Evolutionary conservation across 2,329 filamentous ascomycete species (phyloP).

Genomic region (Helotiales sp.): DNA sequence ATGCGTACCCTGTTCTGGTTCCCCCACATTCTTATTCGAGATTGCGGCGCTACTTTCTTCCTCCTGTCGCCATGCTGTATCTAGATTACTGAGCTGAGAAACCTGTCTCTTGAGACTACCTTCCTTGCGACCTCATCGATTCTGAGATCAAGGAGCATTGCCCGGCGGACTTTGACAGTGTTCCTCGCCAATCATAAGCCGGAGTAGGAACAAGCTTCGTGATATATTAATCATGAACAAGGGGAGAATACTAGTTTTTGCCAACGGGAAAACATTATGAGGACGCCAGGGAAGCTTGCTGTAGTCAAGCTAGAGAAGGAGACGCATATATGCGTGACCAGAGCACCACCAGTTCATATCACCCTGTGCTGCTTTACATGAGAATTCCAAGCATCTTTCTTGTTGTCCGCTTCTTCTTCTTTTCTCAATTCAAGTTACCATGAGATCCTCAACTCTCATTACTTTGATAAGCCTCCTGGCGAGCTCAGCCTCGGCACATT

Average conservation of each 20-base stretch:
- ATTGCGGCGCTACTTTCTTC: constrained; percentile 3
- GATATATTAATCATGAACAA: neutral
- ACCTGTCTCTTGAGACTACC: neutral
- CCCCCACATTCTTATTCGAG: constrained; percentile 5
- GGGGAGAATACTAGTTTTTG: neutral
- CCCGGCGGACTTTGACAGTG: neutral
- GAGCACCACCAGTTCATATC: neutral
- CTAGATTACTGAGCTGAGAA: constrained; percentile 3
- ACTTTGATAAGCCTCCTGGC: constrained; percentile 10
- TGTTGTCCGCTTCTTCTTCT: neutral
- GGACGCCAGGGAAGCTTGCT: neutral
- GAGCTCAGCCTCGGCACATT: constrained; percentile 2
- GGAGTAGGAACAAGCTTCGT: neutral
- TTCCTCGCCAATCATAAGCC: neutral
- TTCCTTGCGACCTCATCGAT: neutral
- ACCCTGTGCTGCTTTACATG: no score
- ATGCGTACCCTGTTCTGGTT: neutral
- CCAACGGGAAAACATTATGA: neutral
- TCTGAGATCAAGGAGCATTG: constrained; percentile 4
- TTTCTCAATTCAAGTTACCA: constrained; percentile 1
- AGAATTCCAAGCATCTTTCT: constrained; percentile 1
- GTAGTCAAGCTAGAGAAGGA: neutral
- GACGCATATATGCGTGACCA: neutral
- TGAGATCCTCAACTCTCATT: constrained; percentile 21
- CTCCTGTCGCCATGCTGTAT: constrained; percentile 1